Base-by-base conservation (phyloP, 2,329 filamentous ascomycete genomes). In the Arthrobotrys entomopaga region DNA sequence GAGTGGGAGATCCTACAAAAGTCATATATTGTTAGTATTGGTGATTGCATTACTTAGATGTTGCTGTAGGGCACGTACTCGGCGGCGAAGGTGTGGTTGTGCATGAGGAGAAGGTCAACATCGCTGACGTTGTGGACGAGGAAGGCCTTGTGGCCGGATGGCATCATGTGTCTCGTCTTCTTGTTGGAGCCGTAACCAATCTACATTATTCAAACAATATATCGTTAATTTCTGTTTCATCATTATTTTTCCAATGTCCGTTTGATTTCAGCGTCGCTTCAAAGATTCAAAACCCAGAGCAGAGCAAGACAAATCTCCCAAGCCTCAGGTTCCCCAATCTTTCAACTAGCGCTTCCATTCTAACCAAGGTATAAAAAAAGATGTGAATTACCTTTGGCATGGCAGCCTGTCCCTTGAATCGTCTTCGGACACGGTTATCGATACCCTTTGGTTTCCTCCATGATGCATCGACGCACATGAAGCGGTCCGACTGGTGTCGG, bases 361-460 rank as follows among this genome's bases (percentile, higher is more conserved):
- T 4, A 52, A 16, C 7, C 46, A 19, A 22, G 34, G 38, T 59
- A 34, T 24, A 34, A 2, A 10, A 2, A 10, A 46, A 7, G 40
- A 7, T 46, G 6, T n/a, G 7, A 89, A 92, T 83, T 93, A 97
- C 94, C 88, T 93, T 96, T 86, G 95, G 95, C 94, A 99, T 98
- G 82, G 89, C 89, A 85, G 91, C 90, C 86, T 91, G 92, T 82
- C 95, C 92, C 86, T 92, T 93, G 89, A 99, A 99, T 80, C 95
- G 92, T 88, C 95, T 90, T 84, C 95, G 91, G 83, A 99, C 94
- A 82, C 91, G 87, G 88, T 93, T 96, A 87, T 99, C 95, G 85
- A 99, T 99, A 92, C 95, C 95, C 92, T 99, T 99, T 80, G 95
- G 95, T 89, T 98, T 99, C 86, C 95, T 91, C 95, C 95, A 99